Percentiles rank a stretch among this genome's conserved stretches.
Conservation (phyloP, 371 early-diverging fungal species). For the Rhizopus arrhizus region DNA sequence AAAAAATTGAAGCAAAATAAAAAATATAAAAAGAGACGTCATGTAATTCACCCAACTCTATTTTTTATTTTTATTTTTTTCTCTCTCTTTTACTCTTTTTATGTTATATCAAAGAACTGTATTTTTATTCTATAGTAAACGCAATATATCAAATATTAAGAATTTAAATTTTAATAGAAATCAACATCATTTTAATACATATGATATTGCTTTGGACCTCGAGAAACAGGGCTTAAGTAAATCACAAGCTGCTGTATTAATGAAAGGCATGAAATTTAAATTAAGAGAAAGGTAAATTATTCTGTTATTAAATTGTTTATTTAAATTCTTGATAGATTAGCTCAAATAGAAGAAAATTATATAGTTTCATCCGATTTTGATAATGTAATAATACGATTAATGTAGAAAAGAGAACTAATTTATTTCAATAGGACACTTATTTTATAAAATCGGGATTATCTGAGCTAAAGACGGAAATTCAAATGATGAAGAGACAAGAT, state of each 20-base stretch:
- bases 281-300: constrained; percentile 50
- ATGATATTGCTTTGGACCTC: constrained; percentile 64
- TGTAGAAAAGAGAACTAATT: neutral
- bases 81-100: neutral
- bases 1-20: constrained; percentile 68
- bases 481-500: constrained; percentile 81
- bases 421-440: constrained; percentile 56
- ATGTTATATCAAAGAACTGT: neutral
- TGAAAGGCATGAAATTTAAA: constrained; percentile 71
- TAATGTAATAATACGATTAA: constrained; percentile 29
- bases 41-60: neutral
- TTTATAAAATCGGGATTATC: constrained; percentile 69
- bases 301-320: constrained; percentile 16
- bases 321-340: constrained; percentile 13
- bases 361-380: constrained; percentile 56
- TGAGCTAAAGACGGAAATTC: constrained; percentile 83
- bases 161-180: neutral
- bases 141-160: neutral
- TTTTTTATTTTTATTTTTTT: neutral
- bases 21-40: constrained; percentile 2
- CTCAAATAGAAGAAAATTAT: constrained; percentile 24
- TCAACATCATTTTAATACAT: constrained; percentile 72
- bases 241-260: constrained; percentile 72
- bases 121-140: neutral
- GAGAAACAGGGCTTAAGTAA: constrained; percentile 67